Conservation (phyloP, 805 yeast species). For the Yamadazyma phyllophila region DNA sequence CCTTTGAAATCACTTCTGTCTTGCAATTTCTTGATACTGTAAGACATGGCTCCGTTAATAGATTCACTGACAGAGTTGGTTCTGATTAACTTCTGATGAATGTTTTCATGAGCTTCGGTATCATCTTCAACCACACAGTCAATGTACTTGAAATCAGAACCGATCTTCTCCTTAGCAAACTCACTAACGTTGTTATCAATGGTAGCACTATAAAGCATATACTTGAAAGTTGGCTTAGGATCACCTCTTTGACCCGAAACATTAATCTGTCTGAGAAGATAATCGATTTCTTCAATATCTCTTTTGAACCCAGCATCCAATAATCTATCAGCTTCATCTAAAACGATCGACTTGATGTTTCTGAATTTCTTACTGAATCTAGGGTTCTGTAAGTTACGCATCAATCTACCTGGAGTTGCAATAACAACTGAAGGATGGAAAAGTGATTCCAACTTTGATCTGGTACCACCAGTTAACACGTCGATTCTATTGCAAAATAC, state of each 20-base stretch:
- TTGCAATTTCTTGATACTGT: conserved; percentile 41
- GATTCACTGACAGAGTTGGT: conserved; percentile 57
- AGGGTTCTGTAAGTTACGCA: conserved; percentile 51
- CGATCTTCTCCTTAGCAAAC: conserved; percentile 62
- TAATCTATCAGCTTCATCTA: conserved; percentile 91
- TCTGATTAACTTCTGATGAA: conserved; percentile 62
- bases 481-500: conserved; percentile 34
- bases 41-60: conserved; percentile 51
- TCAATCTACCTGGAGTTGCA: conserved; percentile 87
- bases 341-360: conserved; percentile 60
- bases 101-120: conserved; percentile 73
- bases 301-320: conserved; percentile 78
- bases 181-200: conserved; percentile 63
- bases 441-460: conserved; percentile 28
- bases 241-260: conserved; percentile 16
- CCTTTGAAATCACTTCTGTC: conserved; percentile 58
- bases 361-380: conserved; percentile 47
- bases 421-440: conserved; percentile 62
- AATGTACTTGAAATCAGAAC: conserved; percentile 53
- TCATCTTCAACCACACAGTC: conserved; percentile 75
- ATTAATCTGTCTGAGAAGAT: conserved; percentile 37
- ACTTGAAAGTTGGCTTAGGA: conserved; percentile 44
- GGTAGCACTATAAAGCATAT: conserved; percentile 86
- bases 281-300: conserved; percentile 58
- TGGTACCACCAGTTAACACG: conserved; percentile 67